Conservation (phyloP, 495 filamentous ascomycete genomes). For the Hapsidospora chrysogenum region DNA sequence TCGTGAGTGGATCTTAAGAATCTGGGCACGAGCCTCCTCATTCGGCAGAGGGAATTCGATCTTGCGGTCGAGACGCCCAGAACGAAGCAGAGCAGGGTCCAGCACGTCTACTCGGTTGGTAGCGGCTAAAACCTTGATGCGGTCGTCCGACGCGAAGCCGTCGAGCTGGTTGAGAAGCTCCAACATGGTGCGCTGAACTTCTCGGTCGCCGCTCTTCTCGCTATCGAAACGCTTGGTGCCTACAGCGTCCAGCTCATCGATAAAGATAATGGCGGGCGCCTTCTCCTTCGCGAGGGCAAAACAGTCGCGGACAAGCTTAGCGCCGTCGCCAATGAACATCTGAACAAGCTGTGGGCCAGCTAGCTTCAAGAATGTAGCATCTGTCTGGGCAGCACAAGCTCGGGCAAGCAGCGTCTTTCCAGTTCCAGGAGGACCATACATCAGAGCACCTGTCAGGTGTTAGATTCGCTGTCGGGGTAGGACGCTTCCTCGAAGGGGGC, state of each 20-base stretch:
- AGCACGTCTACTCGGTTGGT: constrained; percentile 97
- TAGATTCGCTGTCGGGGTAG: not conserved
- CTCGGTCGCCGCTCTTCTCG: constrained; percentile 93
- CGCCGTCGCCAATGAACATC: constrained; percentile 99
- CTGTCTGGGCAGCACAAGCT: constrained; percentile 93
- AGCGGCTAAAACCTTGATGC: constrained; percentile 95
- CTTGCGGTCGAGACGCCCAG: constrained; percentile 91
- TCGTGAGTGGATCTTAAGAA: constrained; percentile 88
- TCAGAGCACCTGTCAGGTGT: constrained; percentile 55
- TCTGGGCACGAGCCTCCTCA: constrained; percentile 93
- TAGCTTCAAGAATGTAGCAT: constrained; percentile 97
- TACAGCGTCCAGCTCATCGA: constrained; percentile 93
- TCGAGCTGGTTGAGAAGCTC: constrained; percentile 98
- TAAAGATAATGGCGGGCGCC: constrained; percentile 98
- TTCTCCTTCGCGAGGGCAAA: constrained; percentile 98
- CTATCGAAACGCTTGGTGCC: constrained; percentile 98
- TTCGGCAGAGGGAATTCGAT: constrained; percentile 99
- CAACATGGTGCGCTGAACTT: constrained; percentile 98
- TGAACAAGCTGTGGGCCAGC: constrained; percentile 97
- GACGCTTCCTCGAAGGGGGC: no score
- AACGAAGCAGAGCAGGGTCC: constrained; percentile 84
- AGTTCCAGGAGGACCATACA: constrained; percentile 97
- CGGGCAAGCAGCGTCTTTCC: constrained; percentile 95
- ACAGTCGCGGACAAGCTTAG: constrained; percentile 92
- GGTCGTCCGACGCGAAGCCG: constrained; percentile 95